Percentiles rank a stretch among this genome's conserved stretches.
These are phyloP conservation scores for Ophiostoma ulmi DNA, from an alignment of 2,329 filamentous ascomycete species.

Conservation along the genomic window DNA sequence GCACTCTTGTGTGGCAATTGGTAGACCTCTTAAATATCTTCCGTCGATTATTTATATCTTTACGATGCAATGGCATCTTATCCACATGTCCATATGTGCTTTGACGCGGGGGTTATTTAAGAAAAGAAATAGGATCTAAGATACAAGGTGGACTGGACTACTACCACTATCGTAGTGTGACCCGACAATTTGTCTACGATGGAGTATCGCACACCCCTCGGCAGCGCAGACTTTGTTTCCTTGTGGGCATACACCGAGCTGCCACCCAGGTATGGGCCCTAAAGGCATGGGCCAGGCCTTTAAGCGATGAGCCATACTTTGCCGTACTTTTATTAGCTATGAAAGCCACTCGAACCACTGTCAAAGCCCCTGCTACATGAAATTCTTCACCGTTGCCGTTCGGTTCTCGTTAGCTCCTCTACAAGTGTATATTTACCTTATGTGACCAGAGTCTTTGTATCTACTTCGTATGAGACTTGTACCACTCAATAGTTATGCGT, in stretches of 20 bases:
- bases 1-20: background rate
- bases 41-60: background rate
- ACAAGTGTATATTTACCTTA: background rate
- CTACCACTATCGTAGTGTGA: background rate
- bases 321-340: background rate
- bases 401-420: background rate
- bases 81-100: background rate
- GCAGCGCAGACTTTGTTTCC: background rate
- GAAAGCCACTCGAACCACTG: slow-evolving; percentile 5
- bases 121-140: background rate
- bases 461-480: background rate
- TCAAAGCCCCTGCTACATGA: background rate
- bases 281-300: no score
- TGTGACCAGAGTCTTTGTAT: background rate
- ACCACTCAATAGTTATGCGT: background rate
- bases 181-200: slow-evolving; percentile 1
- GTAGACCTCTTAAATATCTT: background rate
- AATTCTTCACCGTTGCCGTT: slow-evolving; percentile 5
- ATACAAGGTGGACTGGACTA: background rate
- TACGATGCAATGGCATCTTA: background rate
- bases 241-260: background rate
- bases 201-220: background rate
- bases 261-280: background rate
- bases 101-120: background rate
- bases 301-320: background rate